Evolutionary conservation across 257 asterid species (phyloP).

Genomic region (Solanum arcanum): DNA sequence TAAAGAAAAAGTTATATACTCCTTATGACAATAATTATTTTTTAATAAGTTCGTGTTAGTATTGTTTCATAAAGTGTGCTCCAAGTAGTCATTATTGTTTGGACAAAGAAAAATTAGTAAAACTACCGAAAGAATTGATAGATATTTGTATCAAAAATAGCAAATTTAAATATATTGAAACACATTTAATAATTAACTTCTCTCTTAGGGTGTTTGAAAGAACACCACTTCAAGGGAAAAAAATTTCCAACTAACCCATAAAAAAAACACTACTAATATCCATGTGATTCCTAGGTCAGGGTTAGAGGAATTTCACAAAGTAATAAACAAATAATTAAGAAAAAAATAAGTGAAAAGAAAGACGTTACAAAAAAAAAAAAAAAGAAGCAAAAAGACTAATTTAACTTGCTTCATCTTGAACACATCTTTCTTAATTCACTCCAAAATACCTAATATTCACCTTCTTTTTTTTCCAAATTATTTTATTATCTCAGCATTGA

Average conservation of each 20-base stretch:
- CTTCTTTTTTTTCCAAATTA: too few relatives aligned
- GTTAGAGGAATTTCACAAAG: background rate
- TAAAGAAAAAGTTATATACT: too few relatives aligned
- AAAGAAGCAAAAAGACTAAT: background rate
- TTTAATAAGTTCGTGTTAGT: too few relatives aligned
- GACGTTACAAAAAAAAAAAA: background rate
- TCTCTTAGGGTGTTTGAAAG: slow-evolving; percentile 6
- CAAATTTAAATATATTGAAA: background rate
- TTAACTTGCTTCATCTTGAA: slow-evolving; percentile 7
- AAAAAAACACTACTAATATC: background rate
- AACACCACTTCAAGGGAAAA: slow-evolving; percentile 23
- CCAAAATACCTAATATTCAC: background rate
- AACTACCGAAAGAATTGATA: background rate
- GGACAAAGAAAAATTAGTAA: too few relatives aligned
- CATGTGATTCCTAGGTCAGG: background rate
- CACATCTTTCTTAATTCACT: slow-evolving; percentile 2
- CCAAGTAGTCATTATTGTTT: too few relatives aligned
- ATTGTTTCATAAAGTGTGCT: too few relatives aligned
- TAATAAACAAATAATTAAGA: background rate
- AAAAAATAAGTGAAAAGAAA: background rate
- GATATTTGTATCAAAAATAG: background rate
- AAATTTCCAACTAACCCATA: background rate
- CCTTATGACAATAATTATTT: too few relatives aligned
- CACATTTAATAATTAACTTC: background rate
- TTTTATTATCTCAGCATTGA: slow-evolving; percentile 27